These are phyloP conservation scores for Hevea brasiliensis DNA, from an alignment of 345 rosid genomes.

Conservation along the genomic window DNA sequence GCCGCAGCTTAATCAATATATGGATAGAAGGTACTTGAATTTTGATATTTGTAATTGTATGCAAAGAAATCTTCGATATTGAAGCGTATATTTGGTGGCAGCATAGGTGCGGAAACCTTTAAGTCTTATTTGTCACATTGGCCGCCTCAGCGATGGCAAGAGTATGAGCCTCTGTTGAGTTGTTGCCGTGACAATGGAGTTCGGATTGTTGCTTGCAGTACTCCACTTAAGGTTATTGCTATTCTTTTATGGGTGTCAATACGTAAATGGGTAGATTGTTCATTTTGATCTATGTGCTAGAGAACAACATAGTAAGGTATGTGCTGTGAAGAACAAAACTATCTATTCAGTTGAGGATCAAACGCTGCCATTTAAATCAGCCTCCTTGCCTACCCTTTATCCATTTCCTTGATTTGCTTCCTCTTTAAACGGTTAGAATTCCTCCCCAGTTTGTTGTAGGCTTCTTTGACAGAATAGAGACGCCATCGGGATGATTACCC, in stretches of 20 bases:
- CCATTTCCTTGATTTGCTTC: not conserved
- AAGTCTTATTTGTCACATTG: slow-evolving; percentile 63
- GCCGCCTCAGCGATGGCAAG: slow-evolving; percentile 78
- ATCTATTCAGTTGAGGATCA: not conserved
- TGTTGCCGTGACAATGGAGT: slow-evolving; percentile 74
- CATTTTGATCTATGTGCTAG: not conserved
- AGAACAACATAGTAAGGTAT: not conserved
- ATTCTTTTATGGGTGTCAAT: not conserved
- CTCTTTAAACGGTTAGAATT: not conserved
- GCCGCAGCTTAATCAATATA: slow-evolving; percentile 55
- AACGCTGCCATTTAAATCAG: too few species aligned
- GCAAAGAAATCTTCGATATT: not conserved
- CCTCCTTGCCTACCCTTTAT: not conserved
- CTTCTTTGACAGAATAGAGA: not conserved
- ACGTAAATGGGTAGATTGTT: not conserved
- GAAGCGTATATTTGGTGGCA: slow-evolving; percentile 38
- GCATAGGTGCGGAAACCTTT: slow-evolving; percentile 70
- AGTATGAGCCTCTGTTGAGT: slow-evolving; percentile 75
- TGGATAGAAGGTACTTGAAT: slow-evolving; percentile 51
- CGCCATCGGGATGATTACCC: not conserved
- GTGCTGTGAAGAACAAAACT: not conserved
- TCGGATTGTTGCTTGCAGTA: slow-evolving; percentile 75
- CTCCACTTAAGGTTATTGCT: slow-evolving; percentile 69
- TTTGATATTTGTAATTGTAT: too few species aligned
- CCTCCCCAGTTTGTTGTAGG: not conserved